Percentiles rank a stretch among this genome's conserved stretches.
phyloP scores from a whole-genome alignment of 2,329 filamentous ascomycete species.

The Dactylellina parvicollis region DNA sequence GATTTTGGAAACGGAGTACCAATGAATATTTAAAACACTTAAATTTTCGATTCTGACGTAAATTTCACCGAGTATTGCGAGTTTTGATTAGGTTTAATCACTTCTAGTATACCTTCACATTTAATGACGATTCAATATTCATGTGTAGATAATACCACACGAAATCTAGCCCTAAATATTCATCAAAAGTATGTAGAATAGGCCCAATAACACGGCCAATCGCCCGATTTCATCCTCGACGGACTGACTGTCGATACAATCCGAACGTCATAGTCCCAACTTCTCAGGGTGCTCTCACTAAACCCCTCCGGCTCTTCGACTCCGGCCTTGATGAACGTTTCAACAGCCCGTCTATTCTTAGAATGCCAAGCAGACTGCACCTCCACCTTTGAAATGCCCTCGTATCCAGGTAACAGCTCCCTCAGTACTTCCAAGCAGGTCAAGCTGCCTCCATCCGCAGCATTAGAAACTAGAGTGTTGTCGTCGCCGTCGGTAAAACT shows the following conservation, averaged over 20 bases:
- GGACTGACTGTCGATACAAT: constrained; percentile 13
- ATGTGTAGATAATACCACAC: too few species aligned
- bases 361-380: not conserved
- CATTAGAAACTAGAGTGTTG: not conserved
- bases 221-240: constrained; percentile 18
- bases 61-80: too few species aligned
- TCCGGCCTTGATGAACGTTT: constrained; percentile 13
- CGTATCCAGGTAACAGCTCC: constrained; percentile 13
- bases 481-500: constrained; percentile 13
- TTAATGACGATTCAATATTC: too few species aligned
- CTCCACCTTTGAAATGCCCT: constrained; percentile 6
- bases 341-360: constrained; percentile 22
- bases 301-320: constrained; percentile 1
- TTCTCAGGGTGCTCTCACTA: not conserved
- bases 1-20: too few species aligned
- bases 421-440: constrained; percentile 20
- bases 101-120: too few species aligned
- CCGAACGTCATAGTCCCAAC: not conserved
- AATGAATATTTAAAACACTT: too few species aligned
- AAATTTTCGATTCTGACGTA: too few species aligned
- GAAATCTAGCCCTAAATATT: not conserved
- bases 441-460: constrained; percentile 7
- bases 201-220: constrained; percentile 24
- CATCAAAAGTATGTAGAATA: constrained; percentile 26
- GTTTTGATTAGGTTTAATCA: too few species aligned